Percentiles rank a stretch among this genome's conserved stretches.
phyloP scores from a whole-genome alignment of 352 stramenopile species.

The Blastocystis sp. region DNA sequence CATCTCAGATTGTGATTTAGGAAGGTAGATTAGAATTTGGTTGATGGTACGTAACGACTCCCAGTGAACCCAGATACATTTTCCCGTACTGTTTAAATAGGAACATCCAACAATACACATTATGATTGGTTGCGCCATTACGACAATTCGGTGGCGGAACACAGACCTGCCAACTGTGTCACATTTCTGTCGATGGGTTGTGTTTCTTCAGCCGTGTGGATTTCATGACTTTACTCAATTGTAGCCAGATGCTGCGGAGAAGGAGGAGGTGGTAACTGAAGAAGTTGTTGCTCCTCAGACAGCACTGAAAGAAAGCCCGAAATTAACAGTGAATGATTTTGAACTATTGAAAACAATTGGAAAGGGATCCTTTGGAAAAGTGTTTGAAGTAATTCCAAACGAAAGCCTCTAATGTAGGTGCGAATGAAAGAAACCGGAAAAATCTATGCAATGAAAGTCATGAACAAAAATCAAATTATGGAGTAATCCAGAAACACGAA shows the following conservation, averaged over 20 bases:
- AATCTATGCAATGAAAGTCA: slow-evolving; percentile 89
- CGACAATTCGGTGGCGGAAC: too few species aligned
- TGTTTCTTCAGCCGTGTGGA: not conserved
- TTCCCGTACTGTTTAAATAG: too few species aligned
- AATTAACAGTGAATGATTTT: slow-evolving; percentile 82
- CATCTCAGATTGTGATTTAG: too few species aligned
- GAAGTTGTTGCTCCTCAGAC: not conserved
- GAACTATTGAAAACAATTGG: slow-evolving; percentile 82
- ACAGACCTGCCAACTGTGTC: not conserved
- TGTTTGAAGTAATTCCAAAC: slow-evolving; percentile 68
- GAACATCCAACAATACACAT: too few species aligned
- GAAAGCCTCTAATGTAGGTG: slow-evolving; percentile 66
- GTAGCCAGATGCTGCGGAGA: not conserved
- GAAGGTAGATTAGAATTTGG: too few species aligned
- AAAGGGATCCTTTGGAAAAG: slow-evolving; percentile 82
- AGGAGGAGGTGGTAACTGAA: not conserved
- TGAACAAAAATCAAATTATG: slow-evolving; percentile 83
- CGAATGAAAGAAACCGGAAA: slow-evolving; percentile 82
- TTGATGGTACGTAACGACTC: too few species aligned
- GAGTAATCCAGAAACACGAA: slow-evolving; percentile 65
- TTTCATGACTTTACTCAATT: not conserved
- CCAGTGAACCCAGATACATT: too few species aligned
- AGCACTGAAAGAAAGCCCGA: slow-evolving; percentile 63
- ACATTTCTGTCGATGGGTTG: not conserved
- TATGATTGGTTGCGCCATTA: too few species aligned